A percentile compares a stretch with the other conserved stretches of the same genome.
phyloP scores from a whole-genome alignment of 495 filamentous ascomycete genomes.

The Aspergillus avenaceus region DNA sequence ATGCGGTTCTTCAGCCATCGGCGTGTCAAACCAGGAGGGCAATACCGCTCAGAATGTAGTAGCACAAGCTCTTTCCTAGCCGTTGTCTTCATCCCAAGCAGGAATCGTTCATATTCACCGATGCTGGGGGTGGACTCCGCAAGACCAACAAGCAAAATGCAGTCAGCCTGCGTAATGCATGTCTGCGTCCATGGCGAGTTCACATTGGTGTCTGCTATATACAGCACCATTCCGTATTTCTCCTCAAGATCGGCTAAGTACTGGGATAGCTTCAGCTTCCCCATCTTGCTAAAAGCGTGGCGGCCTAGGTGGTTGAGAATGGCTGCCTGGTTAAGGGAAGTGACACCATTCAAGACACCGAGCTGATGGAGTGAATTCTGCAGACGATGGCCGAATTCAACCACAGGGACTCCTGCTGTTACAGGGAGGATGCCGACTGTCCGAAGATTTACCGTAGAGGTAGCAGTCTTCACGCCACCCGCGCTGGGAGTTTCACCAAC shows the following conservation, averaged over 20 bases:
- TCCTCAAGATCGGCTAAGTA: slow-evolving; percentile 97
- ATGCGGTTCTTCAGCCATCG: slow-evolving; percentile 89
- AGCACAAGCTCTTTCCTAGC: slow-evolving; percentile 91
- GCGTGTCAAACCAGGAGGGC: slow-evolving; percentile 73
- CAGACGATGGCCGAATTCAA: slow-evolving; percentile 89
- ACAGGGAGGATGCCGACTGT: slow-evolving; percentile 92
- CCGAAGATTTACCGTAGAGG: slow-evolving; percentile 85
- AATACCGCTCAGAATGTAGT: slow-evolving; percentile 90
- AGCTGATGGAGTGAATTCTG: slow-evolving; percentile 84
- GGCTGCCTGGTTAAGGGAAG: slow-evolving; percentile 85
- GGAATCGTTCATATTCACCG: slow-evolving; percentile 92
- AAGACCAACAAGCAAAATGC: slow-evolving; percentile 85
- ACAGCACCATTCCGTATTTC: slow-evolving; percentile 91
- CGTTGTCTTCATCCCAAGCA: slow-evolving; percentile 95
- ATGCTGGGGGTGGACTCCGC: slow-evolving; percentile 87
- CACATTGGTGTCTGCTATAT: slow-evolving; percentile 95
- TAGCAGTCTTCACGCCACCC: slow-evolving; percentile 62
- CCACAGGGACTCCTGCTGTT: slow-evolving; percentile 85
- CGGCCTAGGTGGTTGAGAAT: slow-evolving; percentile 92
- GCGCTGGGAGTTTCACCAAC: slow-evolving; percentile 53
- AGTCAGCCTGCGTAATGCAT: slow-evolving; percentile 94
- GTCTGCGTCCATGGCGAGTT: slow-evolving; percentile 98
- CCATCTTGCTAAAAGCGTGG: slow-evolving; percentile 96
- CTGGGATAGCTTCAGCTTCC: slow-evolving; percentile 91
- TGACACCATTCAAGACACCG: slow-evolving; percentile 82